Evolutionary conservation across 2,329 filamentous ascomycete species (phyloP).

Genomic region (Aspergillus niger): DNA sequence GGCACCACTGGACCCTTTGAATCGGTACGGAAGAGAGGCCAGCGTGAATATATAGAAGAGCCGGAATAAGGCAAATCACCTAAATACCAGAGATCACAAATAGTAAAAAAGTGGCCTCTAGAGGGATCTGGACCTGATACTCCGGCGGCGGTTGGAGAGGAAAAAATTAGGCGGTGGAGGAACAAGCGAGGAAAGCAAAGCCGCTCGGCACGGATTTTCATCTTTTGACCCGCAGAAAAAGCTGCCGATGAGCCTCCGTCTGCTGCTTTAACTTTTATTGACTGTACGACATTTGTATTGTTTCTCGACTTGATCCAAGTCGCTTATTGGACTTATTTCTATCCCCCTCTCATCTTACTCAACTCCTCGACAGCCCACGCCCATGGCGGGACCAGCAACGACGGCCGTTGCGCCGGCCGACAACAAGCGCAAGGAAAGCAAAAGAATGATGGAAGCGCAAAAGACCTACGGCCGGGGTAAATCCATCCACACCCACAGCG

Average conservation of each 20-base stretch:
- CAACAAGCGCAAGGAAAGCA: slow-evolving; percentile 42
- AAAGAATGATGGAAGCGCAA: slow-evolving; percentile 57
- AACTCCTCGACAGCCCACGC: slow-evolving; percentile 4
- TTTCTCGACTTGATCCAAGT: neutral
- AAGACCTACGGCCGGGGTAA: slow-evolving; percentile 82
- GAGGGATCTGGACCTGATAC: slow-evolving; percentile 8
- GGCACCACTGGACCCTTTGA: slow-evolving; percentile 68
- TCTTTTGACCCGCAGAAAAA: slow-evolving; percentile 21
- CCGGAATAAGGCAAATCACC: slow-evolving; percentile 3
- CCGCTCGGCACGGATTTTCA: slow-evolving; percentile 10
- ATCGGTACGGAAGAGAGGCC: slow-evolving; percentile 74
- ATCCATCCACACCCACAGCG: slow-evolving; percentile 68
- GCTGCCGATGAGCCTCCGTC: neutral
- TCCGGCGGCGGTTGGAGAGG: slow-evolving; percentile 23
- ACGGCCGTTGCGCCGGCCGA: slow-evolving; percentile 34
- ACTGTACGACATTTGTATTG: neutral
- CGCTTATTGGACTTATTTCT: neutral
- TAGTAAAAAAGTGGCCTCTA: slow-evolving; percentile 14
- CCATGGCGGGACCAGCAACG: slow-evolving; percentile 34
- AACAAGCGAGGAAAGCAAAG: slow-evolving; percentile 20
- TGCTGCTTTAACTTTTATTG: neutral
- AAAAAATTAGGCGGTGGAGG: slow-evolving; percentile 41
- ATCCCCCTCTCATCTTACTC: neutral
- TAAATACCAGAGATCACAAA: slow-evolving; percentile 13
- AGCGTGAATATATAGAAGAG: slow-evolving; percentile 25